Evolutionary conservation across 1,284 basidiomycete species (phyloP).

Genomic region (Trametes polyzona): DNA sequence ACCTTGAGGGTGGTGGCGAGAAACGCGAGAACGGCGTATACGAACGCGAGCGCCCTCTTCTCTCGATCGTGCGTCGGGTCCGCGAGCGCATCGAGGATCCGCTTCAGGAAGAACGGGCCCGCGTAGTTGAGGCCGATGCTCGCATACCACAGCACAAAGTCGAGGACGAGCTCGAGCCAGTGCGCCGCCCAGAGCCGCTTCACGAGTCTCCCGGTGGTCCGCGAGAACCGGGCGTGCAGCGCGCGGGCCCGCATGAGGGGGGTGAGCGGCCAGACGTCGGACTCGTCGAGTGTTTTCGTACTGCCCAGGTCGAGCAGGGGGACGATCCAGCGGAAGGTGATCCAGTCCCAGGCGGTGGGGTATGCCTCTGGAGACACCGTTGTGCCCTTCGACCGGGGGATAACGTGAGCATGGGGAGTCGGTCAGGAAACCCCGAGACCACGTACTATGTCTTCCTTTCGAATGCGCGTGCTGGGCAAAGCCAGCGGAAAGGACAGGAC

Average conservation of each 20-base stretch:
- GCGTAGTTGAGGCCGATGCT: slow-evolving; percentile 74
- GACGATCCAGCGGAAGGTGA: slow-evolving; percentile 81
- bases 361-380: slow-evolving; percentile 74
- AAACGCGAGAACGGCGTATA: slow-evolving; percentile 75
- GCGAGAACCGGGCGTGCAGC: slow-evolving; percentile 63
- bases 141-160: slow-evolving; percentile 65
- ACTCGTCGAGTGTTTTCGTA: slow-evolving; percentile 64
- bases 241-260: slow-evolving; percentile 69
- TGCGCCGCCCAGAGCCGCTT: slow-evolving; percentile 70
- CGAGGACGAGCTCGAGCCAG: slow-evolving; percentile 72
- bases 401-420: neutral
- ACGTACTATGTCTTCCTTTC: slow-evolving; percentile 58
- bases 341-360: slow-evolving; percentile 74
- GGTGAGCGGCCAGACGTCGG: slow-evolving; percentile 75
- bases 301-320: slow-evolving; percentile 69
- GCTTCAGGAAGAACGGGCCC: slow-evolving; percentile 70
- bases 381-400: slow-evolving; percentile 43
- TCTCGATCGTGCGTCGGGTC: slow-evolving; percentile 40
- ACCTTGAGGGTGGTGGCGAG: slow-evolving; percentile 57
- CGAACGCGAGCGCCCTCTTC: slow-evolving; percentile 63
- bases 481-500: slow-evolving; percentile 61
- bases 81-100: slow-evolving; percentile 50
- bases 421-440: slow-evolving; percentile 26
- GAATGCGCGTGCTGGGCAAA: slow-evolving; percentile 52
- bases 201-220: slow-evolving; percentile 56